Evolutionary conservation across 164 flowering plant species (phyloP).

Genomic region (Aristolochia fimbriata): DNA sequence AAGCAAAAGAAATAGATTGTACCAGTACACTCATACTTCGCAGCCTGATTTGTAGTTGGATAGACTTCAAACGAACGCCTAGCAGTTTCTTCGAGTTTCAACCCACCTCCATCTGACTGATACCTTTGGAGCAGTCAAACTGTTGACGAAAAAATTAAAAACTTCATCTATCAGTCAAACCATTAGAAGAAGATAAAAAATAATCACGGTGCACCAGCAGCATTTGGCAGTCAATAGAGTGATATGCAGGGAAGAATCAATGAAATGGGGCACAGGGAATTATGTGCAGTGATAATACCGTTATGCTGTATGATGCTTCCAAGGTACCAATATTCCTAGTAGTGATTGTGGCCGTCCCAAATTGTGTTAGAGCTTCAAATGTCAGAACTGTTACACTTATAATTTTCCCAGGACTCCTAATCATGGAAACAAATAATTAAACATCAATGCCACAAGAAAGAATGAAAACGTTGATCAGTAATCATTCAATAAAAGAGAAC

Average conservation of each 20-base stretch:
- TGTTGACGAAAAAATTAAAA: background rate
- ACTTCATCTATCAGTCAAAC: background rate
- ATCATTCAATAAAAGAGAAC: background rate
- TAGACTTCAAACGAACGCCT: constrained; percentile 57
- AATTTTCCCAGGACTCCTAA: constrained; percentile 94
- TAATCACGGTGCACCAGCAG: too few species aligned
- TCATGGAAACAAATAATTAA: background rate
- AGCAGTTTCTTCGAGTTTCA: constrained; percentile 53
- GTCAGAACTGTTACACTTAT: constrained; percentile 64
- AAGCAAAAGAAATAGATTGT: constrained; percentile 3
- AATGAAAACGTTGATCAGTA: background rate
- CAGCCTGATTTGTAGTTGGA: constrained; percentile 70
- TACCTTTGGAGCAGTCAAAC: constrained; percentile 1
- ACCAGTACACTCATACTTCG: constrained; percentile 72
- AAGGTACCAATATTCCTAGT: constrained; percentile 70
- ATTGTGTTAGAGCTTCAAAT: constrained; percentile 89
- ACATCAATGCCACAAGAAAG: background rate
- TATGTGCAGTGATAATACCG: constrained; percentile 28
- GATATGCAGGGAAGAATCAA: background rate
- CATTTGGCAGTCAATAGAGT: too few species aligned
- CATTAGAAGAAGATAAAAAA: too few species aligned
- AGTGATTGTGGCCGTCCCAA: constrained; percentile 69
- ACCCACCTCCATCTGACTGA: constrained; percentile 2
- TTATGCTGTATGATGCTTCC: constrained; percentile 93
- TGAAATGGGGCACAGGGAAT: background rate